phyloP scores from a whole-genome alignment of 2,329 filamentous ascomycete species.

The Aureobasidium pullulans region DNA sequence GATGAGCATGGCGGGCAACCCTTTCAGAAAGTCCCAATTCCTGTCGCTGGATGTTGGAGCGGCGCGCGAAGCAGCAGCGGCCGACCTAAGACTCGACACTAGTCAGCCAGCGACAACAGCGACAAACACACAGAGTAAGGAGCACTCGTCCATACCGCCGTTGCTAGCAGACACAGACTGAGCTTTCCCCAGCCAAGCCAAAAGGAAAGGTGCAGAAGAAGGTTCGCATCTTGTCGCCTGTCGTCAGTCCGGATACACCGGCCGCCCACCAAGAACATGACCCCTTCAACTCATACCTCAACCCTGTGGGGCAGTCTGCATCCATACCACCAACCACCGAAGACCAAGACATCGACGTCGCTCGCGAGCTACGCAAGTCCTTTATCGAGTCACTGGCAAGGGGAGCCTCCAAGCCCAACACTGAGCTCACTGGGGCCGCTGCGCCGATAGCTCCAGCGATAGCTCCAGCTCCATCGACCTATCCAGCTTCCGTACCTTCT shows the following conservation, averaged over 20 bases:
- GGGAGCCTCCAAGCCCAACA: background rate
- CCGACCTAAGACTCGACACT: background rate
- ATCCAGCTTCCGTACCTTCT: background rate
- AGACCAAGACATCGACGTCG: background rate
- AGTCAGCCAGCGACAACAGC: background rate
- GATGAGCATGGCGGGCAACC: slow-evolving; percentile 6
- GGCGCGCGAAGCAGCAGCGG: slow-evolving; percentile 5
- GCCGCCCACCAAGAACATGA: slow-evolving; percentile 10
- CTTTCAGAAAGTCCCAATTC: slow-evolving; percentile 5
- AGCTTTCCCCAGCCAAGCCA: slow-evolving; percentile 2
- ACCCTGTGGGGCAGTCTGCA: slow-evolving; percentile 1
- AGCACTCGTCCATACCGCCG: background rate
- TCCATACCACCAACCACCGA: background rate
- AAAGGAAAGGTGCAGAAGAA: slow-evolving; percentile 12
- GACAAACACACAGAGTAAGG: background rate
- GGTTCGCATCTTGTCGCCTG: slow-evolving; percentile 10
- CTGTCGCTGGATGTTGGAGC: background rate
- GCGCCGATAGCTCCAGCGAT: background rate
- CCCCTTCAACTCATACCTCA: slow-evolving; percentile 5
- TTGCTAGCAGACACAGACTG: background rate
- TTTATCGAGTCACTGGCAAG: slow-evolving; percentile 9
- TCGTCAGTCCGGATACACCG: slow-evolving; percentile 8
- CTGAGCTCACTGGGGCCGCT: background rate
- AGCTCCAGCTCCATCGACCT: background rate
- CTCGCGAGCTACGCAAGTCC: slow-evolving; percentile 6